Conservation (phyloP, 805 yeast species). For the Starmerella stigmatis region DNA sequence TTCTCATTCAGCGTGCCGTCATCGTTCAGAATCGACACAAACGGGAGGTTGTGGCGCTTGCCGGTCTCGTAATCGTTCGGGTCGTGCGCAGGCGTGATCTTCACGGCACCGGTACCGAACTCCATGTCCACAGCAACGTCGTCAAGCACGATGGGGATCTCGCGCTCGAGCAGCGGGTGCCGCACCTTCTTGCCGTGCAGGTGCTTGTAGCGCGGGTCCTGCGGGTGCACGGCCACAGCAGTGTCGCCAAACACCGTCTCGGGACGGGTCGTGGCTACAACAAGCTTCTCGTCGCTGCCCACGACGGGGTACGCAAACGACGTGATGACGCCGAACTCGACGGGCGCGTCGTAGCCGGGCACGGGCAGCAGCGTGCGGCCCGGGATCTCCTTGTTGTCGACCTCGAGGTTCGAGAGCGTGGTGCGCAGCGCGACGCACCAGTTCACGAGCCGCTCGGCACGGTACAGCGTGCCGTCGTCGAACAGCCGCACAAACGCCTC, state of each 20-base stretch:
- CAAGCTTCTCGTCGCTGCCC: slow-evolving; percentile 69
- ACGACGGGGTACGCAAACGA: slow-evolving; percentile 86
- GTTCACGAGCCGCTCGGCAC: slow-evolving; percentile 86
- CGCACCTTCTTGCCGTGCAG: slow-evolving; percentile 84
- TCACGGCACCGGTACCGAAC: slow-evolving; percentile 99
- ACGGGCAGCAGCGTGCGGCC: slow-evolving; percentile 73
- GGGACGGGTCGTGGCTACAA: slow-evolving; percentile 98
- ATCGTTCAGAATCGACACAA: slow-evolving; percentile 83
- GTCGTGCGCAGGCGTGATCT: slow-evolving; percentile 98
- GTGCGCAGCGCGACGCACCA: slow-evolving; percentile 95
- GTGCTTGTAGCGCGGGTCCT: slow-evolving; percentile 84
- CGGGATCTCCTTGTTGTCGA: slow-evolving; percentile 78
- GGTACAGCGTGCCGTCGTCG: slow-evolving; percentile 90
- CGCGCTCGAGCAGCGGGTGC: slow-evolving; percentile 82
- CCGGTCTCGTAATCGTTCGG: slow-evolving; percentile 94
- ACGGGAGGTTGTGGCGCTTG: slow-evolving; percentile 81
- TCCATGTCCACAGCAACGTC: slow-evolving; percentile 96
- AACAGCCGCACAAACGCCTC: slow-evolving; percentile 87
- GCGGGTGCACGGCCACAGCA: slow-evolving; percentile 94
- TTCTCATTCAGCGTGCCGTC: slow-evolving; percentile 81
- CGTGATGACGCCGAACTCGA: slow-evolving; percentile 96
- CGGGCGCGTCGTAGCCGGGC: slow-evolving; percentile 81
- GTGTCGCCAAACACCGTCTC: slow-evolving; percentile 98
- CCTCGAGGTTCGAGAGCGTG: slow-evolving; percentile 92
- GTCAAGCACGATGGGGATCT: slow-evolving; percentile 81